Conservation (phyloP, 257 asterid genomes). For the Thymus quinquecostatus region DNA sequence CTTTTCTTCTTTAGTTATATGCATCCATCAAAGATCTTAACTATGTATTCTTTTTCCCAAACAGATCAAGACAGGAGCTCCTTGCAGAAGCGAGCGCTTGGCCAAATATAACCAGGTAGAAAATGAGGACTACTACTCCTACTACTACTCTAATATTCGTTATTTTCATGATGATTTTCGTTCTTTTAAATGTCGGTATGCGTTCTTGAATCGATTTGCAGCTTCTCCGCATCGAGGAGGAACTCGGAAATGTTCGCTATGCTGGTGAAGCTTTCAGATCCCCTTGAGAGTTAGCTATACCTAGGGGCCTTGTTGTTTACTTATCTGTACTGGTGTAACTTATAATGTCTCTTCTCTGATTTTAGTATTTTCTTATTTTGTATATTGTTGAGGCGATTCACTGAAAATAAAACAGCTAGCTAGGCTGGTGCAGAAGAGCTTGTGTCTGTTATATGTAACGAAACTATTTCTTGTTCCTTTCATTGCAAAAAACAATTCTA, state of each 20-base stretch:
- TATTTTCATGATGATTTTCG: background rate
- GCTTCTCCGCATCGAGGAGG: conserved; percentile 98
- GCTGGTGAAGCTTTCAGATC: conserved; percentile 97
- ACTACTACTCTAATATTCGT: background rate
- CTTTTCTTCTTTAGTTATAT: background rate
- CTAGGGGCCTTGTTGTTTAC: background rate
- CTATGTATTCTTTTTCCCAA: conserved; percentile 8
- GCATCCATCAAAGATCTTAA: background rate
- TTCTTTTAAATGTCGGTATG: background rate
- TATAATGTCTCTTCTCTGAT: background rate
- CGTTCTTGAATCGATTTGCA: conserved; percentile 35
- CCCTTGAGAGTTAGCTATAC: conserved; percentile 45
- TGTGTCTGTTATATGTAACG: background rate
- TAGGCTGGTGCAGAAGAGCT: background rate
- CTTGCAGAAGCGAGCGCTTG: conserved; percentile 96
- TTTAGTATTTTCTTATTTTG: background rate
- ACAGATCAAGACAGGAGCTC: conserved; percentile 99
- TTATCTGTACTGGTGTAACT: background rate
- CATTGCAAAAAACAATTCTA: background rate
- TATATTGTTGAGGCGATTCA: background rate
- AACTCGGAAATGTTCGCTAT: conserved; percentile 86
- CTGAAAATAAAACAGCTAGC: conserved; percentile 12
- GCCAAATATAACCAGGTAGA: conserved; percentile 96
- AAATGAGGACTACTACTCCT: background rate
- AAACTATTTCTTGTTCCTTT: background rate